A percentile compares a stretch with the other conserved stretches of the same genome.
These are phyloP conservation scores for Sporothrix mexicana DNA, from an alignment of 2,329 filamentous ascomycete genomes.

Conservation along the genomic window DNA sequence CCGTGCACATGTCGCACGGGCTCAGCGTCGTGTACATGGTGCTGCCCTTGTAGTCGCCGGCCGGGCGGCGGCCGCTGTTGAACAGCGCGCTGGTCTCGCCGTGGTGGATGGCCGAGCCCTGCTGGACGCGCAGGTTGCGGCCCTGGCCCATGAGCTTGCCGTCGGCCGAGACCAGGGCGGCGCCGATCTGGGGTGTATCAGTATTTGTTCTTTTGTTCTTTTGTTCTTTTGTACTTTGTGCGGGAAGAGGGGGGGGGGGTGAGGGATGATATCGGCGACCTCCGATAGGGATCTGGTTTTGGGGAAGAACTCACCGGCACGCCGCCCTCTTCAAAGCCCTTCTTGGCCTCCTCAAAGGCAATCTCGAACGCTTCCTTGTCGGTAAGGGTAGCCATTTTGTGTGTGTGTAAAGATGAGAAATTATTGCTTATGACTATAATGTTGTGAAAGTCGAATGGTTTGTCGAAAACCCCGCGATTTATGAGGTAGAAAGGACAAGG, in stretches of 20 bases:
- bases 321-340: conserved; percentile 54
- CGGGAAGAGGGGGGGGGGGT: too few species aligned
- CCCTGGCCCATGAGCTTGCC: conserved; percentile 73
- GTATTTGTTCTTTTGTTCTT: too few species aligned
- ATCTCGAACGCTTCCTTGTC: conserved; percentile 43
- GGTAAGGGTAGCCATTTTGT: conserved; percentile 29
- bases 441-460: background rate
- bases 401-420: background rate
- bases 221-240: too few species aligned
- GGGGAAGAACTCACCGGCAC: conserved; percentile 49
- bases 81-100: conserved; percentile 76
- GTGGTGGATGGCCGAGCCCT: conserved; percentile 72
- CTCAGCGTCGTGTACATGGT: conserved; percentile 87
- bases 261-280: too few species aligned
- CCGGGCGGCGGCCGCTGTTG: conserved; percentile 73
- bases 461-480: conserved; percentile 2
- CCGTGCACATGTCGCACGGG: conserved; percentile 83
- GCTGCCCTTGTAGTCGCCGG: conserved; percentile 67
- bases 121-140: conserved; percentile 78
- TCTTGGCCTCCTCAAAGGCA: conserved; percentile 55
- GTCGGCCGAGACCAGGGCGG: conserved; percentile 68
- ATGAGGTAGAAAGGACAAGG: background rate
- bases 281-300: background rate
- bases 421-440: background rate
- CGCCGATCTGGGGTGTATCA: conserved; percentile 54